phyloP scores from a whole-genome alignment of 192 early-diverging fungal genomes.

The Chytriomyces sp. region DNA sequence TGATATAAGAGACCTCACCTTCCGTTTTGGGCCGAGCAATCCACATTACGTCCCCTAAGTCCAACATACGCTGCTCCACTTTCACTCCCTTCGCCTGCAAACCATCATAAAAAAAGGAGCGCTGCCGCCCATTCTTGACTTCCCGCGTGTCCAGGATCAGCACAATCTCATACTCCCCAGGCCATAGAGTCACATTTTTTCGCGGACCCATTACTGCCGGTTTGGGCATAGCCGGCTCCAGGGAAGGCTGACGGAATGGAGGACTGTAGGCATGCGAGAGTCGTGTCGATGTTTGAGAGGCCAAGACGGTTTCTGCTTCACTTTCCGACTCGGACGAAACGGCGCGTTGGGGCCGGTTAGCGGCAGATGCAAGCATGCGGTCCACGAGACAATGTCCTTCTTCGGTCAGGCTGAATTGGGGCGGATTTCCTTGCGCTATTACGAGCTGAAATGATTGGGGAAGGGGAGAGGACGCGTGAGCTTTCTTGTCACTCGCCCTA shows the following conservation, averaged over 20 bases:
- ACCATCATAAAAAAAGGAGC: constrained; percentile 71
- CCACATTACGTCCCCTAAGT: constrained; percentile 91
- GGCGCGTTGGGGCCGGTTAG: too few relatives aligned
- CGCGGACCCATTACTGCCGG: too few relatives aligned
- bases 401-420: constrained; percentile 71
- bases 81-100: constrained; percentile 62
- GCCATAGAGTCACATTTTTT: constrained; percentile 6
- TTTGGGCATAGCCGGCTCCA: too few relatives aligned
- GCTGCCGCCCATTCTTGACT: constrained; percentile 62
- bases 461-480: not conserved
- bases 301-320: too few relatives aligned
- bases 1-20: not conserved
- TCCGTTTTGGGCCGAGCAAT: constrained; percentile 56
- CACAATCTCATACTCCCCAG: constrained; percentile 63
- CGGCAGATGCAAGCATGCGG: constrained; percentile 12
- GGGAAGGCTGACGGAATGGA: too few relatives aligned
- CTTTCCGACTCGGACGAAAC: too few relatives aligned
- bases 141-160: constrained; percentile 86
- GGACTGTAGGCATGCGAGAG: too few relatives aligned
- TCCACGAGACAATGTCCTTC: constrained; percentile 67
- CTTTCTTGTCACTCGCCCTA: not conserved
- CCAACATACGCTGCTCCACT: constrained; percentile 63
- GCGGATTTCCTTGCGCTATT: constrained; percentile 55
- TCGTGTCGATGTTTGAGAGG: too few relatives aligned
- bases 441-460: constrained; percentile 6